Conservation (phyloP, 2,329 filamentous ascomycete species). For the Chaetothyriales sp. region DNA sequence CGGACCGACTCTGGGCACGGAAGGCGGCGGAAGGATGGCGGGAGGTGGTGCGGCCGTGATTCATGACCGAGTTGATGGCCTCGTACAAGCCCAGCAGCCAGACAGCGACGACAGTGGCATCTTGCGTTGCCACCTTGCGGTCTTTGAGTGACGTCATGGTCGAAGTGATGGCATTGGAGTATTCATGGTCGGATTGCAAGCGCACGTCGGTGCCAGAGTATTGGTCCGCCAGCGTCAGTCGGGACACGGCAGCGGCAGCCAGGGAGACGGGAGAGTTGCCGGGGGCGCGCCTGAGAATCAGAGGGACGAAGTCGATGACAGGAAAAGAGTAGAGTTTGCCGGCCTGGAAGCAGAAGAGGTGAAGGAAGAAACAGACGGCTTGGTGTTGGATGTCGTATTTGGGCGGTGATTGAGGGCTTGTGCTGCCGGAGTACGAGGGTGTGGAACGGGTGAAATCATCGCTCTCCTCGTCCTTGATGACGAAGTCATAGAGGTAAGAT, state of each 20-base stretch:
- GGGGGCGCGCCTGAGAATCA: slow-evolving; percentile 7
- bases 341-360: slow-evolving; percentile 16
- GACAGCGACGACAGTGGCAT: slow-evolving; percentile 15
- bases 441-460: not conserved
- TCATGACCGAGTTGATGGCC: slow-evolving; percentile 13
- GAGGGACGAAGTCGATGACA: slow-evolving; percentile 16
- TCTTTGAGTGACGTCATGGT: slow-evolving; percentile 11
- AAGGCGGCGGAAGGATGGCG: not conserved
- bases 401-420: slow-evolving; percentile 1
- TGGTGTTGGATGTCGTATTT: slow-evolving; percentile 17
- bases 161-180: slow-evolving; percentile 11
- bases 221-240: slow-evolving; percentile 15
- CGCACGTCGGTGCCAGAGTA: slow-evolving; percentile 16
- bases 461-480: not conserved
- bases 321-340: slow-evolving; percentile 14
- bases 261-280: slow-evolving; percentile 7
- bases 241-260: slow-evolving; percentile 15
- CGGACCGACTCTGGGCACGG: slow-evolving; percentile 1
- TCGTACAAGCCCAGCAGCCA: slow-evolving; percentile 17
- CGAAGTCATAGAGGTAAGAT: not conserved
- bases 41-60: slow-evolving; percentile 7
- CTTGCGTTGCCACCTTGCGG: slow-evolving; percentile 10
- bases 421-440: not conserved
- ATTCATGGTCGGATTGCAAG: slow-evolving; percentile 13
- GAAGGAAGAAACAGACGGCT: slow-evolving; percentile 16